A percentile compares a stretch with the other conserved stretches of the same genome.
phyloP scores from a whole-genome alignment of 2,329 filamentous ascomycete genomes.

The Claviceps sp. region DNA sequence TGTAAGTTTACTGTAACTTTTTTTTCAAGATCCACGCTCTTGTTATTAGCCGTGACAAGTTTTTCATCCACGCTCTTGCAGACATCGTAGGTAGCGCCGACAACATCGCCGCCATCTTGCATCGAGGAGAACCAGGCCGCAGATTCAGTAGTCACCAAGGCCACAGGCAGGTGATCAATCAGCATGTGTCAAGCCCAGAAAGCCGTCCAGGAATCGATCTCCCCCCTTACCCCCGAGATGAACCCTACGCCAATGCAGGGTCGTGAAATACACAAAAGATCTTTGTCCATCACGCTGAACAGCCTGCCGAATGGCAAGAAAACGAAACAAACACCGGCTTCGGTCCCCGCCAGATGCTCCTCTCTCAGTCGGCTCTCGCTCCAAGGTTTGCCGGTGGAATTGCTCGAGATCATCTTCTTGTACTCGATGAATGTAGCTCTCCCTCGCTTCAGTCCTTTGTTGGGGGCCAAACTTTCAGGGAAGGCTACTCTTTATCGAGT shows the following conservation, averaged over 20 bases:
- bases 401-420: constrained; percentile 39
- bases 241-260: constrained; percentile 35
- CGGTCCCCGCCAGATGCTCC: too few species aligned
- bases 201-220: too few species aligned
- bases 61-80: too few species aligned
- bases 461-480: constrained; percentile 34
- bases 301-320: constrained; percentile 9
- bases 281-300: constrained; percentile 6
- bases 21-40: too few species aligned
- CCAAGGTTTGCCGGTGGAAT: constrained; percentile 33
- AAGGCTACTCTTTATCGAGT: constrained; percentile 24
- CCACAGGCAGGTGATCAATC: too few species aligned
- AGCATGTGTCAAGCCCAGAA: too few species aligned
- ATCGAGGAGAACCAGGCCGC: too few species aligned
- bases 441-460: constrained; percentile 23
- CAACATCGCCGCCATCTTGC: too few species aligned
- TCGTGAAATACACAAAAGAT: constrained; percentile 28
- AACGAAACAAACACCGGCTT: constrained; percentile 10
- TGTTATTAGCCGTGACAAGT: too few species aligned
- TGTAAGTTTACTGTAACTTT: too few species aligned
- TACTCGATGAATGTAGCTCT: constrained; percentile 19
- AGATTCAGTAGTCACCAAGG: too few species aligned
- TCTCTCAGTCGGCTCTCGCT: constrained; percentile 13
- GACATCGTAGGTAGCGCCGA: too few species aligned
- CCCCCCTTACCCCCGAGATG: constrained; percentile 17